phyloP scores from a whole-genome alignment of 306 rosid species.

The Inga oerstediana region DNA sequence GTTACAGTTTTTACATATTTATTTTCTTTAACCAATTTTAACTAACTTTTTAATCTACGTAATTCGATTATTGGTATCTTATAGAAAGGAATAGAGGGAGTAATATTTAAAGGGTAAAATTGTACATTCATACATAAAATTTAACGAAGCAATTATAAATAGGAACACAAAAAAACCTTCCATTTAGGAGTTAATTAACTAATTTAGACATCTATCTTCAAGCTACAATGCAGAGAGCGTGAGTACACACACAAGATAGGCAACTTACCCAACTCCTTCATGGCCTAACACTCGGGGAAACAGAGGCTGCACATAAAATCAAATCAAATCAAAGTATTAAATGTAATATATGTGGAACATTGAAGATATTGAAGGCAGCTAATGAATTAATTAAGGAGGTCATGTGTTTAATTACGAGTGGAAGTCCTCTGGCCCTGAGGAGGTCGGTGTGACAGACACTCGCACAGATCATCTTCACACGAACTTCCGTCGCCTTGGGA shows the following conservation, averaged over 20 bases:
- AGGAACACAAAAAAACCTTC: too few species aligned
- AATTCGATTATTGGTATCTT: too few species aligned
- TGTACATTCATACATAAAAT: too few species aligned
- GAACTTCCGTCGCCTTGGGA: background rate
- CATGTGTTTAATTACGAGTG: background rate
- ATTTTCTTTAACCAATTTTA: too few species aligned
- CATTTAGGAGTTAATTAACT: too few species aligned
- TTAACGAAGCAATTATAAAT: too few species aligned
- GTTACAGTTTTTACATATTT: too few species aligned
- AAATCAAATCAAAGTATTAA: background rate
- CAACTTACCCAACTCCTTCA: slow-evolving; percentile 18
- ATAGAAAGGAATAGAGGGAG: too few species aligned
- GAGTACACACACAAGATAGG: background rate
- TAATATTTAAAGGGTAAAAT: too few species aligned
- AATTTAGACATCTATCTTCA: background rate
- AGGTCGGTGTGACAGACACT: slow-evolving; percentile 6
- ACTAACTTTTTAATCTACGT: too few species aligned
- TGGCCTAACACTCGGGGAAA: slow-evolving; percentile 4
- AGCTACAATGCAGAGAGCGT: background rate
- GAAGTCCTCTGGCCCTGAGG: background rate
- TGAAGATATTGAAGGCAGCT: background rate
- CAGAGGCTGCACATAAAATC: slow-evolving; percentile 14
- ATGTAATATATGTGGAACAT: too few species aligned
- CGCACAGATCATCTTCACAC: background rate
- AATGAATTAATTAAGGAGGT: background rate